Base-by-base conservation (phyloP, 108 stramenopile genomes). In the Discostella pseudostelligera region DNA sequence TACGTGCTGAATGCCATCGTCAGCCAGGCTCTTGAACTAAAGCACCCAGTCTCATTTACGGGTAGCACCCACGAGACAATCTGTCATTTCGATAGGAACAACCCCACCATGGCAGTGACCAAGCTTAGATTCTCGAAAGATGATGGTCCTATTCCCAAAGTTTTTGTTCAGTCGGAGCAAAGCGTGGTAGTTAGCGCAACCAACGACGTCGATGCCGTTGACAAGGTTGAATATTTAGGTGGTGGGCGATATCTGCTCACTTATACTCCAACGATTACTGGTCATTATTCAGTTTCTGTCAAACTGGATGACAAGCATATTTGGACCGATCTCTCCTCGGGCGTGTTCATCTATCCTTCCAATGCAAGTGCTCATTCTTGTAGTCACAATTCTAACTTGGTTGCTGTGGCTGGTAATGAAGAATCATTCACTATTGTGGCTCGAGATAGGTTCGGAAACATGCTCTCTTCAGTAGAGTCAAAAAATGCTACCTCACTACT, bases 391-490 rank as follows among this genome's bases (percentile, higher is more conserved):
- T 65, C 84, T 0, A 55, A 62, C 26, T 54, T 73, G 37, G 44
- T 84, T 40, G 84, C 79, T 13, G 69, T 69, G 13, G 76, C 88
- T 59, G 93, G 84, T n/a, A 76, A 72, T n/a, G 24, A 59, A 22
- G 86, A 84, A 54, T 53, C 42, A 24, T 88, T 87, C 55, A 26
- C 55, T 22, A 55, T 94, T 6, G 81, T 87, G 26, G 47, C 81
- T 8, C 56, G 71, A 3, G 92, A 94, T 67, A 68, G 83, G 19
- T 91, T 89, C 49, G 90, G 88, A 1, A 94, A 94, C 71, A 39
- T 45, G 25, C 81, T 93, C 5, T 79, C 67, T 39, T 75, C 75
- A 3, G n/a, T 47, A 46, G 29, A 39, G 7, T 43, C 37, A 0
- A 13, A 47, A 0, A 13, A 47, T 42, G 63, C 63, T 24, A 59